phyloP scores from a whole-genome alignment of 2,329 filamentous ascomycete genomes.

The Botrytis byssoidea region DNA sequence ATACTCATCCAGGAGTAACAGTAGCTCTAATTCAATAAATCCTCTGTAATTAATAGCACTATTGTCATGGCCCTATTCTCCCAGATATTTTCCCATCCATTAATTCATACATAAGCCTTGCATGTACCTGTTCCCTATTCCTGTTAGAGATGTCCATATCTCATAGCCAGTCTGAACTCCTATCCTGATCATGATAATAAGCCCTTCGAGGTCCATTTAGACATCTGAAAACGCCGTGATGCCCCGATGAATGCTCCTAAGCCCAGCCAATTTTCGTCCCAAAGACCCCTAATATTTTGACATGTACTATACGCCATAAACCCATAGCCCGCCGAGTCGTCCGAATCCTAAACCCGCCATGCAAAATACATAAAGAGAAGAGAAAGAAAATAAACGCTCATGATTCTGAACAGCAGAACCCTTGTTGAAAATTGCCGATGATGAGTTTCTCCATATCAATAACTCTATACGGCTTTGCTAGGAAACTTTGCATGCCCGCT shows the following conservation, averaged over 20 bases:
- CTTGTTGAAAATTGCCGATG: conserved; percentile 31
- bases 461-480: conserved; percentile 56
- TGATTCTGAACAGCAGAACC: conserved; percentile 13
- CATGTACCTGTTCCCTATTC: neutral
- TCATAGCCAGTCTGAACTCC: conserved; percentile 1
- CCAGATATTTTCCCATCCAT: neutral
- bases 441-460: conserved; percentile 54
- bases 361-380: conserved; percentile 10
- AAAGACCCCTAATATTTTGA: neutral
- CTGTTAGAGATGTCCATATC: neutral
- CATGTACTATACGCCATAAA: conserved; percentile 9
- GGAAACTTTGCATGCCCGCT: conserved; percentile 55
- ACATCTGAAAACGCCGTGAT: neutral
- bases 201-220: neutral
- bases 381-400: neutral
- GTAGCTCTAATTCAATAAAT: neutral
- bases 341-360: neutral
- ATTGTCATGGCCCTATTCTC: neutral
- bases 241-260: neutral
- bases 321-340: neutral
- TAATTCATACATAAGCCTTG: conserved; percentile 9
- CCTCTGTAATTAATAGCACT: neutral
- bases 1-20: neutral
- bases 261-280: neutral
- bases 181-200: neutral